Conservation (phyloP, 2,329 filamentous ascomycete genomes). For the Calonectria leucothoes region DNA sequence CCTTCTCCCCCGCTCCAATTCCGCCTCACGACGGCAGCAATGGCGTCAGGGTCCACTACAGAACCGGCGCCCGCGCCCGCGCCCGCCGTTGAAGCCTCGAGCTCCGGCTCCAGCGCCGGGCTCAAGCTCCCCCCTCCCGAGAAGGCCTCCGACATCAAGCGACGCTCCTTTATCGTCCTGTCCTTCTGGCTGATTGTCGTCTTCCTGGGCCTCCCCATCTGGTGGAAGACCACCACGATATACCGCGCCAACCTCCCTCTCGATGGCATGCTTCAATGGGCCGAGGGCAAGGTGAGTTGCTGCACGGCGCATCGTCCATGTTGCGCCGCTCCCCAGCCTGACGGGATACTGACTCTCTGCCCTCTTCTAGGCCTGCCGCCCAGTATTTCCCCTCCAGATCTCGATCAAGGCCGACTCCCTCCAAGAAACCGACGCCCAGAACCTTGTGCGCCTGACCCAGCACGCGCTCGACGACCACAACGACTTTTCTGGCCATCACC, state of each 20-base stretch:
- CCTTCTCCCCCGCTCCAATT: neutral
- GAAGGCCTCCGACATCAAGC: constrained; percentile 73
- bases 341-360: neutral
- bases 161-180: constrained; percentile 79
- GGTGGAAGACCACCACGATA: constrained; percentile 95
- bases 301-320: constrained; percentile 22
- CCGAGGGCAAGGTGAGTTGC: constrained; percentile 81
- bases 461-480: constrained; percentile 88
- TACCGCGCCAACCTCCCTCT: constrained; percentile 88
- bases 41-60: constrained; percentile 39
- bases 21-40: constrained; percentile 25
- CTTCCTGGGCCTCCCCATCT: constrained; percentile 88
- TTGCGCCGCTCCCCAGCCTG: neutral
- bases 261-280: constrained; percentile 90
- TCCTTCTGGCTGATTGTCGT: constrained; percentile 94
- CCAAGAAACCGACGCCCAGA: constrained; percentile 74
- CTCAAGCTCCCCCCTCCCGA: constrained; percentile 77
- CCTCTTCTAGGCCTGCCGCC: constrained; percentile 77
- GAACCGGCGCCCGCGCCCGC: constrained; percentile 31
- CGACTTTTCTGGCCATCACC: constrained; percentile 85
- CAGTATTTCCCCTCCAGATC: constrained; percentile 88
- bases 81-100: constrained; percentile 16
- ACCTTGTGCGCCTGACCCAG: constrained; percentile 84
- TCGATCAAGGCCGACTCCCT: constrained; percentile 78
- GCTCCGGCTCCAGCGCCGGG: constrained; percentile 7